Conservation (phyloP, 1,284 basidiomycete genomes). For the Agaricales sp. region DNA sequence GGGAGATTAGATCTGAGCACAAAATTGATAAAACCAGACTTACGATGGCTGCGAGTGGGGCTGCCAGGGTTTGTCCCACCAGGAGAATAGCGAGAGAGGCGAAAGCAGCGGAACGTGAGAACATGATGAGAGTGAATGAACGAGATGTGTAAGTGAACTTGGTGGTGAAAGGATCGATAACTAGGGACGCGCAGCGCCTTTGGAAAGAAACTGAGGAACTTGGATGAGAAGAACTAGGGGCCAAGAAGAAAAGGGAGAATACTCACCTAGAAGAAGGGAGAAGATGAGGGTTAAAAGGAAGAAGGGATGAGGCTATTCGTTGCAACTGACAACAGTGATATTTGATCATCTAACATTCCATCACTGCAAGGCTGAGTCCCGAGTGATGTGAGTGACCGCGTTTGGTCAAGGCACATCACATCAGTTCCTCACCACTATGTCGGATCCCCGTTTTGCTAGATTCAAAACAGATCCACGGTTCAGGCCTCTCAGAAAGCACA, state of each 20-base stretch:
- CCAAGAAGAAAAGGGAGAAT: constrained; percentile 17
- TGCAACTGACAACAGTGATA: background rate
- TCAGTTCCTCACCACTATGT: constrained; percentile 32
- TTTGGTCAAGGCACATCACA: constrained; percentile 2
- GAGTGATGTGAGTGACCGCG: constrained; percentile 2
- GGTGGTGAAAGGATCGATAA: constrained; percentile 15
- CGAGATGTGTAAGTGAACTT: constrained; percentile 15
- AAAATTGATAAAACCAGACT: background rate
- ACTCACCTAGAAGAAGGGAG: constrained; percentile 10
- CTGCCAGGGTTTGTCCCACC: constrained; percentile 33
- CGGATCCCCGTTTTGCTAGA: constrained; percentile 80
- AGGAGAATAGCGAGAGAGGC: constrained; percentile 32
- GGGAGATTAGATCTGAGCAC: background rate
- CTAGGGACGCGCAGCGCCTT: constrained; percentile 5
- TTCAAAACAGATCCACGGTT: constrained; percentile 92
- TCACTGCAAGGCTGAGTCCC: background rate
- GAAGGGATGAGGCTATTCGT: constrained; percentile 15
- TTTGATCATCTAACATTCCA: no score
- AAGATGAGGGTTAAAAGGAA: constrained; percentile 13
- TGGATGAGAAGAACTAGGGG: constrained; percentile 15
- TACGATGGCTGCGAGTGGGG: constrained; percentile 27
- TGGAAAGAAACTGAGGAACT: no score
- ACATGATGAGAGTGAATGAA: constrained; percentile 29
- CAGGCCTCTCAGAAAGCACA: constrained; percentile 70
- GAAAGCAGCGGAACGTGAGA: constrained; percentile 29